These are phyloP conservation scores for Jatropha podagrica DNA, from an alignment of 441 rosid species.

Conservation along the genomic window DNA sequence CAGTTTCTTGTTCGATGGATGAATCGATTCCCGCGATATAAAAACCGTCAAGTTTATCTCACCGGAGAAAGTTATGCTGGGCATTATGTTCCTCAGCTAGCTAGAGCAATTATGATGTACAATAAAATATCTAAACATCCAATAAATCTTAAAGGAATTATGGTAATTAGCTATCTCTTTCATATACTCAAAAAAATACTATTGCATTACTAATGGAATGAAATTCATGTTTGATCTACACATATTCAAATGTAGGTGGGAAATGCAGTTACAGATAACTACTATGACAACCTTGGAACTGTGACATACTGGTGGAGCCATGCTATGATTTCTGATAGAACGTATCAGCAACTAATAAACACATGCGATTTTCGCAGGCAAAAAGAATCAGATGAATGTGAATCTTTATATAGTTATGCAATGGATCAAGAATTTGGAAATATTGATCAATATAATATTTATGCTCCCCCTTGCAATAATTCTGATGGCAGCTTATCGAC, in stretches of 20 bases:
- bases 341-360: conserved; percentile 75
- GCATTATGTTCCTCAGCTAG: conserved; percentile 97
- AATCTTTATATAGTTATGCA: conserved; percentile 77
- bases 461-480: conserved; percentile 83
- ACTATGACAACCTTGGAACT: conserved; percentile 92
- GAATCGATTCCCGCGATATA: conserved; percentile 79
- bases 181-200: too few relatives aligned
- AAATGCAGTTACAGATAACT: conserved; percentile 94
- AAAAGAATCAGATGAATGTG: conserved; percentile 86
- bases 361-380: conserved; percentile 78
- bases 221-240: not conserved
- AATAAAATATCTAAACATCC: conserved; percentile 53
- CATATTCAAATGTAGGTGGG: conserved; percentile 59
- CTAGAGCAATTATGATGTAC: conserved; percentile 63
- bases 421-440: conserved; percentile 96
- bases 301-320: conserved; percentile 99
- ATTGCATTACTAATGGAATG: not conserved
- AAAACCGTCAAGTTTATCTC: conserved; percentile 62
- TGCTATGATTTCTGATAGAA: conserved; percentile 92
- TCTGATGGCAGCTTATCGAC: conserved; percentile 57
- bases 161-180: conserved; percentile 36
- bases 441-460: conserved; percentile 94
- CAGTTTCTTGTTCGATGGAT: conserved; percentile 72
- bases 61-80: conserved; percentile 98
- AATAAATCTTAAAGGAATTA: conserved; percentile 82